Percentiles rank a stretch among this genome's conserved stretches.
phyloP scores from a whole-genome alignment of 768 basidiomycete genomes.

The Leucosporidium creatinivorum region DNA sequence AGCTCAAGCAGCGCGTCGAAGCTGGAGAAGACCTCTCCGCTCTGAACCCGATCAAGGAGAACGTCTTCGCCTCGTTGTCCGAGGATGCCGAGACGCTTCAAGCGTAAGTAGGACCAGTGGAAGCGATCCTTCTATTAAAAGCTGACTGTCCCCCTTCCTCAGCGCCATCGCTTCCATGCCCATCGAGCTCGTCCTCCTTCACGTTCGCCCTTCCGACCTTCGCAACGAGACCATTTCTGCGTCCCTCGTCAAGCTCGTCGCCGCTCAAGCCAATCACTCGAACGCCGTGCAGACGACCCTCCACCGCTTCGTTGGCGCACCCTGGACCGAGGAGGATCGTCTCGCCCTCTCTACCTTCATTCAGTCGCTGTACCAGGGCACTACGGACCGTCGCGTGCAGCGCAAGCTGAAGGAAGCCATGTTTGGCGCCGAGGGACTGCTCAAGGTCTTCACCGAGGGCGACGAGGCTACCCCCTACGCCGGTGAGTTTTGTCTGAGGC shows the following conservation, averaged over 20 bases:
- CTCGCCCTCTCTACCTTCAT: neutral
- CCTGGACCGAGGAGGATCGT: neutral
- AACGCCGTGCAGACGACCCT: constrained; percentile 7
- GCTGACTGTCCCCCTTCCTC: neutral
- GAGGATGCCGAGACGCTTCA: neutral
- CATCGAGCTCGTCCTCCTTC: constrained; percentile 13
- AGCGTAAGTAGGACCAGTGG: neutral
- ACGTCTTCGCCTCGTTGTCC: neutral
- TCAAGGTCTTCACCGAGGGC: neutral
- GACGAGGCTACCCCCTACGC: neutral
- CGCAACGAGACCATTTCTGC: neutral
- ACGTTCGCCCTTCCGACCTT: constrained; percentile 12
- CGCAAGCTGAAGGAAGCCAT: neutral
- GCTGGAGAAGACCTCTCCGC: neutral
- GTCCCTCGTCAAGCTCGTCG: neutral
- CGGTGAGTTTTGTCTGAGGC: too few species aligned
- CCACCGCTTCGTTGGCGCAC: constrained; percentile 15
- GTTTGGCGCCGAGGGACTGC: neutral
- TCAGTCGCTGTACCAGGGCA: neutral
- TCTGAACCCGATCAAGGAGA: neutral
- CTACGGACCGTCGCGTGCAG: neutral
- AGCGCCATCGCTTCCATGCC: neutral
- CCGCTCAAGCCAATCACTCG: neutral
- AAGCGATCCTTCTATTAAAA: too few species aligned
- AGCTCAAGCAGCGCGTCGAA: neutral